A percentile compares a stretch with the other conserved stretches of the same genome.
Conservation (phyloP, 208 protist genomes). For the Angomonas deanei region DNA sequence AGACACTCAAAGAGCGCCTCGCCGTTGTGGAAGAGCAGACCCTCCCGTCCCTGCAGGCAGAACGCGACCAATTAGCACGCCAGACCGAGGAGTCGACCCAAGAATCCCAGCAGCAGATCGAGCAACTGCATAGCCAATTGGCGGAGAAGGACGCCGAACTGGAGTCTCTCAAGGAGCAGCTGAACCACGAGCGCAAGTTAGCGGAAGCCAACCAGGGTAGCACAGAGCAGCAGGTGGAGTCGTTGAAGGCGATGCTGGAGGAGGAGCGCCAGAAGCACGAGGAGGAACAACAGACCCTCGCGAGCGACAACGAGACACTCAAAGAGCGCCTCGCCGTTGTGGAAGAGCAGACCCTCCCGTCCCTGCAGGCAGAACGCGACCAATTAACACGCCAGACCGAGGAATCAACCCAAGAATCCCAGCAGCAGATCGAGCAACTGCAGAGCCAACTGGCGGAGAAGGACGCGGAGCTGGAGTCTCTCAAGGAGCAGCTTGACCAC, state of each 20-base stretch:
- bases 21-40: too few relatives aligned
- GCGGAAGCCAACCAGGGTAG: too few relatives aligned
- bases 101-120: neutral
- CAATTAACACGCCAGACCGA: neutral
- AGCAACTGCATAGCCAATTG: neutral
- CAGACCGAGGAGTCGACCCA: slow-evolving; percentile 1
- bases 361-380: too few relatives aligned
- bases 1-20: too few relatives aligned
- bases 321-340: neutral
- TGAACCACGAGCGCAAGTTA: too few relatives aligned
- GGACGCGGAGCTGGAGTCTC: neutral
- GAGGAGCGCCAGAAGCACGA: neutral
- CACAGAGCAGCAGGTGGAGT: too few relatives aligned
- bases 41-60: too few relatives aligned
- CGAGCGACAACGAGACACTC: neutral
- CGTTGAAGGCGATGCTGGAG: neutral
- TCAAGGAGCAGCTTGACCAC: slow-evolving; percentile 9
- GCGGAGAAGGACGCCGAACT: too few relatives aligned
- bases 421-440: too few relatives aligned
- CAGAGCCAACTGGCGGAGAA: neutral
- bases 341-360: too few relatives aligned
- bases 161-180: too few relatives aligned
- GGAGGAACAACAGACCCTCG: slow-evolving; percentile 2
- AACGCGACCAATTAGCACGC: too few relatives aligned
- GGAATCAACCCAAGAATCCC: slow-evolving; percentile 2